Conservation (phyloP, 768 basidiomycete genomes). For the Russula virescens region DNA sequence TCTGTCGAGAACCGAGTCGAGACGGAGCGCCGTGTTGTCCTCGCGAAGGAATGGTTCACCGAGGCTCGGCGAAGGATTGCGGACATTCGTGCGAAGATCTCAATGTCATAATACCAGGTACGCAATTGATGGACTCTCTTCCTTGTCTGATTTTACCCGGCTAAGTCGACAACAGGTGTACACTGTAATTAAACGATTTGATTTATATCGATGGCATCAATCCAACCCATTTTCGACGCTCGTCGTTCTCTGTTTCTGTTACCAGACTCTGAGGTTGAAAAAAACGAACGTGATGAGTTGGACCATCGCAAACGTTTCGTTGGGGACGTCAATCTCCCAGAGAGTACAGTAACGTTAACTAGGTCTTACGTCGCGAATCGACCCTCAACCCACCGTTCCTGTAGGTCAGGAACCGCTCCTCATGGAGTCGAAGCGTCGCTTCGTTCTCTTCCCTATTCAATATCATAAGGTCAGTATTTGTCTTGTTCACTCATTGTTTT, state of each 20-base stretch:
- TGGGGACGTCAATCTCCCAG: conserved; percentile 51
- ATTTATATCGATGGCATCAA: too few species aligned
- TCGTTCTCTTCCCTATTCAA: conserved; percentile 91
- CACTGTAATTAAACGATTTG: too few species aligned
- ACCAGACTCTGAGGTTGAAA: conserved; percentile 21
- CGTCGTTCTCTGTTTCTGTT: conserved; percentile 22
- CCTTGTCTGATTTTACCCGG: too few species aligned
- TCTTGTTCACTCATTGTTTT: background rate
- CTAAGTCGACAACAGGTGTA: too few species aligned
- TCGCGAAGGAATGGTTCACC: too few species aligned
- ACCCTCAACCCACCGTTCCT: background rate
- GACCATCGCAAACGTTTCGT: conserved; percentile 38
- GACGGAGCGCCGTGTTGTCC: too few species aligned
- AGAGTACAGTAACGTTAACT: conserved; percentile 33
- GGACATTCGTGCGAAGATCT: too few species aligned
- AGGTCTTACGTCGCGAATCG: background rate
- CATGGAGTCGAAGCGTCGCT: conserved; percentile 68
- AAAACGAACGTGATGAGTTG: conserved; percentile 8
- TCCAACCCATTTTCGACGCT: too few species aligned
- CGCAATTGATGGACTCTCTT: too few species aligned
- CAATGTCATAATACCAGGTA: too few species aligned
- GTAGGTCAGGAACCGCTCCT: conserved; percentile 76
- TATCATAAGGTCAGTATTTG: conserved; percentile 67
- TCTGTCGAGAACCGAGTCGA: too few species aligned
- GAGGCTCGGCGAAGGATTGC: too few species aligned